These are phyloP conservation scores for Trypethelium eluteriae DNA, from an alignment of 495 filamentous ascomycete genomes.

Conservation along the genomic window DNA sequence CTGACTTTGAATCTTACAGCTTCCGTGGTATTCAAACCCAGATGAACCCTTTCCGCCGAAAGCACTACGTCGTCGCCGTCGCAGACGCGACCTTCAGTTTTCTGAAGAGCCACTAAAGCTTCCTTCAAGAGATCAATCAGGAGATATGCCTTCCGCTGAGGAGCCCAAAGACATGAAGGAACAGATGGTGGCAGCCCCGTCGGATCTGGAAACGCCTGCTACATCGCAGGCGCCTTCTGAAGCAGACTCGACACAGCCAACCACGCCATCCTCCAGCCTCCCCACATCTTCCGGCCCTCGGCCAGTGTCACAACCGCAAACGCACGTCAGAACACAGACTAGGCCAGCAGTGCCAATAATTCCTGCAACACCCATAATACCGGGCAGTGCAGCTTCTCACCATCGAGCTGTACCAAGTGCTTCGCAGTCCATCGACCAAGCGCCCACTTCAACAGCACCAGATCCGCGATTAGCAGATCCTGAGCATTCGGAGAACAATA, in stretches of 20 bases:
- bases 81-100: slow-evolving; percentile 35
- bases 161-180: slow-evolving; percentile 27
- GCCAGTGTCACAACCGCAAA: slow-evolving; percentile 26
- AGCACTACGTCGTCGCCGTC: slow-evolving; percentile 39
- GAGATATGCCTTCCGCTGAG: slow-evolving; percentile 18
- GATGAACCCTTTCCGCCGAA: slow-evolving; percentile 57
- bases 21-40: slow-evolving; percentile 77
- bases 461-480: slow-evolving; percentile 19
- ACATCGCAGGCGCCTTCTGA: slow-evolving; percentile 62
- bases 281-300: slow-evolving; percentile 26
- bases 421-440: slow-evolving; percentile 32
- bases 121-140: slow-evolving; percentile 38
- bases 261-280: slow-evolving; percentile 57
- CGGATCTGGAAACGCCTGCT: slow-evolving; percentile 58
- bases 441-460: slow-evolving; percentile 35
- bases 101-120: slow-evolving; percentile 42
- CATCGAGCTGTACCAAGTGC: slow-evolving; percentile 24
- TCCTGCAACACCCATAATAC: slow-evolving; percentile 49
- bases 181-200: slow-evolving; percentile 33
- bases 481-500: slow-evolving; percentile 14
- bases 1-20: slow-evolving; percentile 34
- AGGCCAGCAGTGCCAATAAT: slow-evolving; percentile 58
- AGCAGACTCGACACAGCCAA: slow-evolving; percentile 58
- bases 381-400: slow-evolving; percentile 41
- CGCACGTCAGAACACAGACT: slow-evolving; percentile 39